Base-by-base conservation (phyloP, 805 yeast genomes). In the Candida ponderosae region DNA sequence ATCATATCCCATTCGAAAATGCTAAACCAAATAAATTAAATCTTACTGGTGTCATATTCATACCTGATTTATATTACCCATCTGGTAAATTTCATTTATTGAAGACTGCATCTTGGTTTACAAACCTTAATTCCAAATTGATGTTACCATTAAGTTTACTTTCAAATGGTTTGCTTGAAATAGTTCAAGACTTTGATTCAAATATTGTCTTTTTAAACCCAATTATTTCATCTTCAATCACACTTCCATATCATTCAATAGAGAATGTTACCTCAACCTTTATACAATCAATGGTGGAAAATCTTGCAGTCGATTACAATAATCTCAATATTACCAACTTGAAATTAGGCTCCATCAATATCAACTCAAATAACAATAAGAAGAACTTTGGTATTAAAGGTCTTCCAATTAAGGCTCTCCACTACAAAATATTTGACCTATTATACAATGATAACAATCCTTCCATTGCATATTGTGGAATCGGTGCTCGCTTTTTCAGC, bases 61-160 rank as follows among this genome's bases (percentile, higher is more conserved):
- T 85, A 3, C 95, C 95, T 0, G 83, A 76, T 46, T 66, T 79
- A 39, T 74, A 68, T 48, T 79, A 74, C 57, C 83, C 85, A 4
- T 57, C 75, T 3, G 88, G 87, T 0, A 85, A 86, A 1, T 62
- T 79, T 17, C 86, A 81, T 45, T 64, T 72, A 33, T 58, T 76
- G n/a, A 48, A 71, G 10, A 53, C 66, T 13, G 57, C 62, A 11
- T 65, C 72, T n/a, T 76, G 85, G 85, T 51, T 54, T 15, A 63
- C 62, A 3, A 59, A 64, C 18, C 42, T 79, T 20, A 60, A 65
- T 41, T 65, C 71, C 14, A 65, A 76, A 36, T 45, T 75, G 2
- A 47, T 68, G 23, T 56, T 72, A 8, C 76, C 80, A 24, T 49
- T 76, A 33, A 69, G 68, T 33, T 53, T 81, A 20, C 57, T 81